Conservation (phyloP, 345 rosid species). For the Eucalyptus polyanthemos region DNA sequence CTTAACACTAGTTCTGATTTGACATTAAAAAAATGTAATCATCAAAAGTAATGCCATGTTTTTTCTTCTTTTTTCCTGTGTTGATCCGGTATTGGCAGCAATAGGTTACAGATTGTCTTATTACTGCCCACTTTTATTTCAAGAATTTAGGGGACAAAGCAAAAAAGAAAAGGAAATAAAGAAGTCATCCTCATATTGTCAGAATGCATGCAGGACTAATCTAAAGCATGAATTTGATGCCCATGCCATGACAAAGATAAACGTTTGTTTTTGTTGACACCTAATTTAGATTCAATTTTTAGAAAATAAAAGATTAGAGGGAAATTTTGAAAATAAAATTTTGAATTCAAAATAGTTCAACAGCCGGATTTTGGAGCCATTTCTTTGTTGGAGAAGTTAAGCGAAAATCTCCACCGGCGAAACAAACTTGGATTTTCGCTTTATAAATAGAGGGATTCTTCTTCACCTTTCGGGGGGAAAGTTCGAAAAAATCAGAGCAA, state of each 20-base stretch:
- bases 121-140: background rate
- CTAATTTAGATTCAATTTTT: too few species aligned
- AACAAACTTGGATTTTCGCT: too few species aligned
- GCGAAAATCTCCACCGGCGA: too few species aligned
- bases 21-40: background rate
- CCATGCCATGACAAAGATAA: background rate
- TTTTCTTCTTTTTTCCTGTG: too few species aligned
- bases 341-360: too few species aligned
- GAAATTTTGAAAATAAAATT: too few species aligned
- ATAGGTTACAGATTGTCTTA: background rate
- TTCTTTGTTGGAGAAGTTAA: too few species aligned
- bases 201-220: background rate
- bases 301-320: too few species aligned
- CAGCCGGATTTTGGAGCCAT: too few species aligned
- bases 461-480: too few species aligned
- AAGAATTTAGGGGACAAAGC: background rate
- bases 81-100: background rate
- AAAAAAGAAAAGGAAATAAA: background rate
- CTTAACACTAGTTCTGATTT: rapidly evolving
- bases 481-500: too few species aligned
- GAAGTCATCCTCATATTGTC: background rate
- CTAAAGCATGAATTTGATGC: background rate
- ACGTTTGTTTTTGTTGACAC: background rate
- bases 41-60: background rate
- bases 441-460: too few species aligned